phyloP scores from a whole-genome alignment of 495 filamentous ascomycete genomes.

The Neurospora tetrasperma region DNA sequence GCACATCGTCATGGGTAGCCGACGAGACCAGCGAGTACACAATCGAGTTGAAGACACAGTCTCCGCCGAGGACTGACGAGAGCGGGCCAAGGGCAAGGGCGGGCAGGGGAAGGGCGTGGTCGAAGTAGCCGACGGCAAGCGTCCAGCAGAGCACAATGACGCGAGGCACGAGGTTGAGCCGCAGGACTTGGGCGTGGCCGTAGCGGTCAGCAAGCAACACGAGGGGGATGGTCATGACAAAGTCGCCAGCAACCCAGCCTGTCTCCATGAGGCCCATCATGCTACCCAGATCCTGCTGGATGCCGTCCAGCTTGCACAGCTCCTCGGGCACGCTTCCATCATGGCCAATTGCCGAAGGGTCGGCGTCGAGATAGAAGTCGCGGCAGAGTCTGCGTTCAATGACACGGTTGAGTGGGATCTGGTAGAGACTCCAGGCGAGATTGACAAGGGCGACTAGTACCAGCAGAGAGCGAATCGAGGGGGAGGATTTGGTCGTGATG shows the following conservation, averaged over 20 bases:
- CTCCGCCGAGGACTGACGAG: conserved; percentile 33
- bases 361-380: conserved; percentile 30
- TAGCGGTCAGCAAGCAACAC: conserved; percentile 30
- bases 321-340: conserved; percentile 33
- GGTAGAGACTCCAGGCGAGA: conserved; percentile 34
- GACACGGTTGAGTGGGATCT: conserved; percentile 37
- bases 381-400: conserved; percentile 37
- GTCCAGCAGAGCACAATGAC: conserved; percentile 31
- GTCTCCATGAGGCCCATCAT: conserved; percentile 35
- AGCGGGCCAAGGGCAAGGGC: conserved; percentile 27
- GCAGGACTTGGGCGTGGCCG: conserved; percentile 26
- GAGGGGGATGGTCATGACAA: conserved; percentile 36
- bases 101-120: conserved; percentile 24
- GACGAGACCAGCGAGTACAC: conserved; percentile 32
- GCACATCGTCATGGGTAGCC: conserved; percentile 28
- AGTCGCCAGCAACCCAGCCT: conserved; percentile 36
- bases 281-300: conserved; percentile 36
- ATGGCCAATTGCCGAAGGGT: conserved; percentile 22
- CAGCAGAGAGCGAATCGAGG: conserved; percentile 23
- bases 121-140: conserved; percentile 30
- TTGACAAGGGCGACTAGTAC: conserved; percentile 32
- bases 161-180: conserved; percentile 31
- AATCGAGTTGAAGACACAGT: conserved; percentile 39
- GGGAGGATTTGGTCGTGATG: not conserved
- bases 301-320: conserved; percentile 35